phyloP scores from a whole-genome alignment of 192 early-diverging fungal species.

The Coemansia sp. region DNA sequence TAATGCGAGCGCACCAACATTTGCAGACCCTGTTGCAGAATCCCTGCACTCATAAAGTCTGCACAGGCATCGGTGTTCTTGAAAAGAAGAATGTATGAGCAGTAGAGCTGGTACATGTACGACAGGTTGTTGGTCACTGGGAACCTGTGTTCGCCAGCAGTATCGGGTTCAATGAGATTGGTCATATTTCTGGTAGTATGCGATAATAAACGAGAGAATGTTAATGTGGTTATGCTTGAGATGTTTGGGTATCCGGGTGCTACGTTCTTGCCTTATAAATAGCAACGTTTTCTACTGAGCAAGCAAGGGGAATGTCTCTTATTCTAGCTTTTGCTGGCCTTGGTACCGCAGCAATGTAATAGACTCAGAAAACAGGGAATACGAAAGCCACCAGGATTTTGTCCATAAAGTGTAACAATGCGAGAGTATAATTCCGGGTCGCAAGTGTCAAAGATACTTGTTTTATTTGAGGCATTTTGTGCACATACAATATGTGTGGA shows the following conservation, averaged over 20 bases:
- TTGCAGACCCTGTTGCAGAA: conserved; percentile 20
- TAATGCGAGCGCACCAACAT: conserved; percentile 42
- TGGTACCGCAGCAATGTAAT: too few species aligned
- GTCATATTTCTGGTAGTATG: background rate
- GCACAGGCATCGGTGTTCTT: conserved; percentile 14
- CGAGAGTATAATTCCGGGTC: too few species aligned
- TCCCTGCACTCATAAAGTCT: conserved; percentile 21
- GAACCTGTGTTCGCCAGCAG: conserved; percentile 26
- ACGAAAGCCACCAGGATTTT: too few species aligned
- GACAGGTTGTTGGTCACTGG: conserved; percentile 40
- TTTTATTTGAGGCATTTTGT: too few species aligned
- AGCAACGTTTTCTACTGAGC: too few species aligned
- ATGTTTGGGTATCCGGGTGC: background rate
- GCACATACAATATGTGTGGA: background rate
- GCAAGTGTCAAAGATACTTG: too few species aligned
- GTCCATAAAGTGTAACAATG: too few species aligned
- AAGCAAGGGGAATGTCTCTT: too few species aligned
- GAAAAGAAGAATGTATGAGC: conserved; percentile 48
- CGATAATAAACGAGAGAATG: background rate
- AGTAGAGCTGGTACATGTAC: conserved; percentile 52
- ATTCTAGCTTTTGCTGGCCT: too few species aligned
- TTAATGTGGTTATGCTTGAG: background rate
- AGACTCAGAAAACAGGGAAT: too few species aligned
- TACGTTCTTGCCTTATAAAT: background rate
- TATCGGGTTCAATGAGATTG: background rate